Conservation (phyloP, 1,284 basidiomycete species). For the Rhodotorula sp. region DNA sequence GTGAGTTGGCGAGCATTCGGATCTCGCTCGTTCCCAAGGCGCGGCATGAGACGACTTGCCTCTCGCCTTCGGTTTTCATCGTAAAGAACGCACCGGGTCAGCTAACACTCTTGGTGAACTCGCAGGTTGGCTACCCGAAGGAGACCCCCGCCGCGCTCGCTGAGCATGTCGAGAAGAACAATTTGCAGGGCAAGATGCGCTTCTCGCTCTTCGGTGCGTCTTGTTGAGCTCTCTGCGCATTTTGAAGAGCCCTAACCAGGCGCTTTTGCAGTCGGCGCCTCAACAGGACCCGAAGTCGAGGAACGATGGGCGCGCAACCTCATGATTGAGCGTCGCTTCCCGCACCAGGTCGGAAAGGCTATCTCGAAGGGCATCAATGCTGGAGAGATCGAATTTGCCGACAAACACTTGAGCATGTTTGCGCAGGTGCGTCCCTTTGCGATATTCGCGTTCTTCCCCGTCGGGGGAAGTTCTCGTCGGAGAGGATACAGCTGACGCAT, state of each 20-base stretch:
- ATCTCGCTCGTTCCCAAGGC: neutral
- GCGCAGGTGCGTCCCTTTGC: conserved; percentile 1
- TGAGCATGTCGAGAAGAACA: conserved; percentile 55
- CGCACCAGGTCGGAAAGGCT: conserved; percentile 58
- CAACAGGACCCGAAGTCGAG: conserved; percentile 40
- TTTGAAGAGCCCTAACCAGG: too few relatives aligned
- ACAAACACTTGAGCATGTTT: conserved; percentile 43
- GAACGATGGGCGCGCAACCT: conserved; percentile 46
- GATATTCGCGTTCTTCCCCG: too few relatives aligned
- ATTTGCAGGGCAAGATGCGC: conserved; percentile 54
- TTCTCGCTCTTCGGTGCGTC: conserved; percentile 53
- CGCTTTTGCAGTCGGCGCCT: conserved; percentile 50
- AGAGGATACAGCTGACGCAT: neutral
- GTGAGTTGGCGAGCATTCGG: neutral
- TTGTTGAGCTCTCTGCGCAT: neutral
- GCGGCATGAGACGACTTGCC: conserved; percentile 49
- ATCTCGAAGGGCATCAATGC: conserved; percentile 57
- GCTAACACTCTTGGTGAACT: neutral
- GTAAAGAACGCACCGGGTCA: neutral
- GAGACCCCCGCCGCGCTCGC: conserved; percentile 47
- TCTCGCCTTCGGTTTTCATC: neutral
- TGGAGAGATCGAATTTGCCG: conserved; percentile 42
- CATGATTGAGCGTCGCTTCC: conserved; percentile 56
- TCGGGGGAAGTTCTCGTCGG: neutral
- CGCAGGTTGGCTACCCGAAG: conserved; percentile 55